phyloP scores from a whole-genome alignment of 345 rosid genomes.

The Populus euphratica region DNA sequence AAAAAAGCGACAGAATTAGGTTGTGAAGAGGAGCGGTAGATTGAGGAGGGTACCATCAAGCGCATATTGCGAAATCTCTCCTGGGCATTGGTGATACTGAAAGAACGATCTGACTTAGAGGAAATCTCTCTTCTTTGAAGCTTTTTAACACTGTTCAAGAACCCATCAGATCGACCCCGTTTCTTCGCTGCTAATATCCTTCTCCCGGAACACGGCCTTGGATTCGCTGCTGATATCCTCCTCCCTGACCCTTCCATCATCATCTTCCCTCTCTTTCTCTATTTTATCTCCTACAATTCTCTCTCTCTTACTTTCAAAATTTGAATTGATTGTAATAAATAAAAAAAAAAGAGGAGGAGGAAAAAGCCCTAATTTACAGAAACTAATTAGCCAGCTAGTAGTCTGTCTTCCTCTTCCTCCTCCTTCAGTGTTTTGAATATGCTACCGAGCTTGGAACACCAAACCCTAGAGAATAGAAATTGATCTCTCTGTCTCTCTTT shows the following conservation, averaged over 20 bases:
- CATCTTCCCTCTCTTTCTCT: background rate
- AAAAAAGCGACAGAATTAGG: background rate
- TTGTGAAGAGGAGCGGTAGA: background rate
- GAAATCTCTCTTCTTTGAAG: slow-evolving; percentile 79
- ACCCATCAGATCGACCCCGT: slow-evolving; percentile 55
- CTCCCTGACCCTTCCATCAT: slow-evolving; percentile 58
- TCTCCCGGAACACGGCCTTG: slow-evolving; percentile 74
- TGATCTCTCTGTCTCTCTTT: background rate
- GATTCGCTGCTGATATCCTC: slow-evolving; percentile 73
- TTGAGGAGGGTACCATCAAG: slow-evolving; percentile 22
- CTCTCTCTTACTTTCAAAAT: background rate
- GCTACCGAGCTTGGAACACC: background rate
- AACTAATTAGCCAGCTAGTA: background rate
- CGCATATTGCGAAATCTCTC: slow-evolving; percentile 88
- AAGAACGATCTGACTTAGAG: slow-evolving; percentile 68
- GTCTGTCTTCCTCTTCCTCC: background rate
- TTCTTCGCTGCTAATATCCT: slow-evolving; percentile 57
- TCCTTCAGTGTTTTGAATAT: background rate
- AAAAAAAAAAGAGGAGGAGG: background rate
- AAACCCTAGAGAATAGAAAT: slow-evolving; percentile 5
- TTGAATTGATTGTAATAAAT: background rate
- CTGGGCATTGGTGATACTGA: slow-evolving; percentile 71
- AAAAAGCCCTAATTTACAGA: background rate
- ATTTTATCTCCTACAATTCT: background rate
- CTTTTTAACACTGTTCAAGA: slow-evolving; percentile 76